Percentiles rank a stretch among this genome's conserved stretches.
Evolutionary conservation across 2,329 filamentous ascomycete genomes (phyloP).

Genomic region (Calonectria pauciramosa): DNA sequence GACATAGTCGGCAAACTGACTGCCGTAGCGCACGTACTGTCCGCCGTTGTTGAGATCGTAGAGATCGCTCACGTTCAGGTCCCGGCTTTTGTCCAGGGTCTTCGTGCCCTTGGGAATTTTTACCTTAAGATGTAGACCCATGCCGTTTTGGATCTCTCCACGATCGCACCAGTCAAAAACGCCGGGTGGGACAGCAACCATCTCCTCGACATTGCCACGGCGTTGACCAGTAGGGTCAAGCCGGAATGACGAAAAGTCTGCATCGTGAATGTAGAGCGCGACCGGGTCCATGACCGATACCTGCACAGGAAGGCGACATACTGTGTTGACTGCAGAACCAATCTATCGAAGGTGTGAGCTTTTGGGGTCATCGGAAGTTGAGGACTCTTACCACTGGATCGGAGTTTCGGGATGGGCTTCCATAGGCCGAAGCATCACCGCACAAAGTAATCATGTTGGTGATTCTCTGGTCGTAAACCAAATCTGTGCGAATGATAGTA

Average conservation of each 20-base stretch:
- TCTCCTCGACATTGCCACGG: neutral
- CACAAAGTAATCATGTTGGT: neutral
- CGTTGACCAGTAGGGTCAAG: neutral
- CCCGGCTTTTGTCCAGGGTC: neutral
- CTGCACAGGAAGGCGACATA: neutral
- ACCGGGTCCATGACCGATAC: neutral
- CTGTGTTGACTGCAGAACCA: neutral
- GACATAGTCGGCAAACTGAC: neutral
- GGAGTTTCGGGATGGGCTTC: neutral
- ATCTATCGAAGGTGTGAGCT: neutral
- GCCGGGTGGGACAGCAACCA: neutral
- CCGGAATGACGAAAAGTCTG: conserved; percentile 1
- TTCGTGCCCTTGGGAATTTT: neutral
- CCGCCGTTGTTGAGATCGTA: conserved; percentile 1
- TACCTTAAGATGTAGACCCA: conserved; percentile 2
- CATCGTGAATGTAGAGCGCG: neutral
- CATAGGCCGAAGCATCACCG: neutral
- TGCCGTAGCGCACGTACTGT: neutral
- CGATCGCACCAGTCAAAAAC: neutral
- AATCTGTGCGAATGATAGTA: neutral
- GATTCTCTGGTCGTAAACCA: neutral
- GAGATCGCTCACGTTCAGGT: neutral
- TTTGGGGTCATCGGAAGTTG: neutral
- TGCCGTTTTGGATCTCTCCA: neutral
- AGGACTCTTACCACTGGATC: neutral